Base-by-base conservation (phyloP, 2,329 filamentous ascomycete species). In the Magnaporthales sp. region DNA sequence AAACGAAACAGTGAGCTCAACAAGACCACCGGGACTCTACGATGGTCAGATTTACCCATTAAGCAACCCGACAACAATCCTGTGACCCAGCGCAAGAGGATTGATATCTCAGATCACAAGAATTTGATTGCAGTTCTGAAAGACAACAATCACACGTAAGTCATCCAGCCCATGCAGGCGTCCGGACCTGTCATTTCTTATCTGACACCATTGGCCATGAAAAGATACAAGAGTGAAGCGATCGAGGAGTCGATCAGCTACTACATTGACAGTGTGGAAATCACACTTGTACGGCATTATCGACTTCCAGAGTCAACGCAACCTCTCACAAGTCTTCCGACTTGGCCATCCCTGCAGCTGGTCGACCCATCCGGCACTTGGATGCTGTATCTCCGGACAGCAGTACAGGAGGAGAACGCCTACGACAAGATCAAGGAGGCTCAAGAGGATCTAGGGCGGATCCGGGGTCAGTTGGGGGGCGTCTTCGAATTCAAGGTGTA, bases 11-110 rank as follows among this genome's bases (percentile, higher is more conserved):
- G 64, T n/a, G 64, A 65, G 54, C 77, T 83, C 56, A 80, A 84
- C 68, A 71, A 75, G 6, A 73, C 75, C 0, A 76, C 77, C 0
- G 85, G 84, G 22, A 80, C 82, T 3, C 73, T 89, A 67, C 77
- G 82, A 61, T 89, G 85, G 84, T 82, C 78, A 6, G 86, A 89
- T 69, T 79, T 88, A 61, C 86, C 87, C 1, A 58, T 26, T 22
- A 86, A 89, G 68, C 85, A 86, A 19, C 77, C 80, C 1, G 78
- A 78, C 27, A 78, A 77, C 13, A 77, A 79, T n/a, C 78, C 81
- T 11, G 62, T 86, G 38, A 83, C 79, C 10, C 81, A 85, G 72
- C 79, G 84, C 54, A 85, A 84, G 71, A 83, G 82, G 74, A 77
- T 86, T 7, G 85, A 87, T 70, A 81, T 87, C n/a, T 80, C 81